Base-by-base conservation (phyloP, 495 filamentous ascomycete genomes). In the Tuber aestivum region DNA sequence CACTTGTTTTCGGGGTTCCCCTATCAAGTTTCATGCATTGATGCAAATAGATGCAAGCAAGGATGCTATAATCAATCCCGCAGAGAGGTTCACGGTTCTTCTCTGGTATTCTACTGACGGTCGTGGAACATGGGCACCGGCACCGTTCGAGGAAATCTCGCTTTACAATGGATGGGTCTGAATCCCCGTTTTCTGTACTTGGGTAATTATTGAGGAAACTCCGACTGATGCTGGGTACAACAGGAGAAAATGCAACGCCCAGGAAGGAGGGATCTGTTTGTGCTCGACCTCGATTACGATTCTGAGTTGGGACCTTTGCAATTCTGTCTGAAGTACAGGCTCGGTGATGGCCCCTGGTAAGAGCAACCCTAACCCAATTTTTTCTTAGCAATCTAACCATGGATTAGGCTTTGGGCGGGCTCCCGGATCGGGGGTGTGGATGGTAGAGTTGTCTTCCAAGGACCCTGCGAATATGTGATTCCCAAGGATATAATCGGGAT, bases 261-360 rank as follows among this genome's bases (percentile, higher is more conserved):
- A 68, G 77, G 56, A 5, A 65, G 56, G 32, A 78, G 77, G 21
- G 77, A 78, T 50, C 27, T 78, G 16, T 79, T 79, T 65, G 35
- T 79, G 21, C 76, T 79, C 35, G 77, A 78, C 50, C 42, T 79
- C 18, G 72, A 70, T 21, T 79, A 79, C 42, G 69, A 79, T 56
- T 74, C 72, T 48, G 8, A 70, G 23, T 44, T 56, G 50, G 78
- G 77, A 0, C 80, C 80, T 8, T 68, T 82, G n/a, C 80, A 82
- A 45, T 82, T 82, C 32, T 78, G 71, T 42, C 65, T 82, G 27
- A 82, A 82, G 56, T 82, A 82, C 23, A 41, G 74, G 21, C 79
- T 79, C 48, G 77, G 79, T 9, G 76, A 82, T 41, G 80, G 80
- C 4, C 80, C 80, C 1, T 82, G 80, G 80, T 79, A 69, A 56